A percentile compares a stretch with the other conserved stretches of the same genome.
Evolutionary conservation across 306 rosid species (phyloP).

Genomic region (Cicer judaicum): DNA sequence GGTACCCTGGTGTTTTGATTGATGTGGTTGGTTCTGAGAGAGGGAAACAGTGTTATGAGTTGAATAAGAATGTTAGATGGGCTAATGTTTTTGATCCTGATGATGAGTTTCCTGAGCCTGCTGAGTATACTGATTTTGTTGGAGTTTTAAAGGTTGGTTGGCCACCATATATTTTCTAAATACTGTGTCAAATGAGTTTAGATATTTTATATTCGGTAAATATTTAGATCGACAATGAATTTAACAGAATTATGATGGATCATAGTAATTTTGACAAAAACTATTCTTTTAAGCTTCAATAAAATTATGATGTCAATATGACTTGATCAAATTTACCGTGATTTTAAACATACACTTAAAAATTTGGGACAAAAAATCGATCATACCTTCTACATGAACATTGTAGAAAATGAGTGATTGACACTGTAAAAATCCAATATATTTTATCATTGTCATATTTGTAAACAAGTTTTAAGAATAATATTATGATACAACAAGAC

Average conservation of each 20-base stretch:
- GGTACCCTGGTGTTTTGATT: slow-evolving; percentile 83
- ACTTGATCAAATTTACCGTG: too few species aligned
- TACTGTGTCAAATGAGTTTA: slow-evolving; percentile 8
- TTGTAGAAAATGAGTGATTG: slow-evolving; percentile 1
- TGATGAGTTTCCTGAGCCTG: slow-evolving; percentile 73
- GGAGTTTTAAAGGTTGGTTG: slow-evolving; percentile 73
- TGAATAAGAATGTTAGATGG: slow-evolving; percentile 91
- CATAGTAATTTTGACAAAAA: too few species aligned
- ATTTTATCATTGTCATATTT: too few species aligned
- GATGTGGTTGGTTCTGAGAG: slow-evolving; percentile 71
- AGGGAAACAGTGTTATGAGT: slow-evolving; percentile 76
- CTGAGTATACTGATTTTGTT: slow-evolving; percentile 80
- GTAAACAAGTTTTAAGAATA: too few species aligned
- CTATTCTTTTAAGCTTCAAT: too few species aligned
- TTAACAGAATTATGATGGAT: too few species aligned
- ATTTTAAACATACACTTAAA: too few species aligned
- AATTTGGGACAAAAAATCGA: neutral
- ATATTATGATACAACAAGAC: too few species aligned
- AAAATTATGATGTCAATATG: too few species aligned
- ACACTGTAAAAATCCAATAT: too few species aligned
- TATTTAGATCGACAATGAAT: too few species aligned
- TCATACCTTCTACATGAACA: slow-evolving; percentile 6
- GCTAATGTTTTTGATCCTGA: slow-evolving; percentile 77
- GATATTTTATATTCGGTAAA: too few species aligned
- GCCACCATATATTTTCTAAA: slow-evolving; percentile 38